These are phyloP conservation scores for Tetrahymena elliotti DNA, from an alignment of 73 alveolate species.

Conservation along the genomic window DNA sequence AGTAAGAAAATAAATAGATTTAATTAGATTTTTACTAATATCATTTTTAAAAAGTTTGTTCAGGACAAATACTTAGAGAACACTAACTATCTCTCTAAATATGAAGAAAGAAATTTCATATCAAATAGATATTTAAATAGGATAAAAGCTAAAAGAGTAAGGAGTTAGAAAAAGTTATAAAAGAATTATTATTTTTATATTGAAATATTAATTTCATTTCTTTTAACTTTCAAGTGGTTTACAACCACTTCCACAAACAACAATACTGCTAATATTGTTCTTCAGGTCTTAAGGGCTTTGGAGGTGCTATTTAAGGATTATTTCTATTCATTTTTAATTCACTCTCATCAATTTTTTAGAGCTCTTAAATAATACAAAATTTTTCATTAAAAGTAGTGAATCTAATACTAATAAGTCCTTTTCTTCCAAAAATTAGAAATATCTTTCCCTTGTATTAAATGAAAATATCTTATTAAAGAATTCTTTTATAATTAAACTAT, in stretches of 20 bases:
- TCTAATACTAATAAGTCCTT: background rate
- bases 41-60: too few species aligned
- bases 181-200: background rate
- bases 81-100: too few species aligned
- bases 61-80: background rate
- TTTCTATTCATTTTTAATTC: background rate
- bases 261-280: background rate
- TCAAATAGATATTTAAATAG: too few species aligned
- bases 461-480: background rate
- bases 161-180: too few species aligned
- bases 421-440: background rate
- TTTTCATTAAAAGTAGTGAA: background rate
- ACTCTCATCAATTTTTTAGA: background rate
- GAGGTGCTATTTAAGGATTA: background rate
- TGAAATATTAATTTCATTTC: too few species aligned
- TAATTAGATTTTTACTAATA: background rate
- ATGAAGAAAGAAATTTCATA: too few species aligned
- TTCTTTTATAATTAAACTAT: background rate
- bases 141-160: background rate
- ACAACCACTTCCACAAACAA: background rate
- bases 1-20: background rate
- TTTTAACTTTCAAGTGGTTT: too few species aligned
- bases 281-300: background rate
- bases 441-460: background rate
- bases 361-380: background rate